Conservation (phyloP, 331 rosid genomes). For the Pyrus hybrid region DNA sequence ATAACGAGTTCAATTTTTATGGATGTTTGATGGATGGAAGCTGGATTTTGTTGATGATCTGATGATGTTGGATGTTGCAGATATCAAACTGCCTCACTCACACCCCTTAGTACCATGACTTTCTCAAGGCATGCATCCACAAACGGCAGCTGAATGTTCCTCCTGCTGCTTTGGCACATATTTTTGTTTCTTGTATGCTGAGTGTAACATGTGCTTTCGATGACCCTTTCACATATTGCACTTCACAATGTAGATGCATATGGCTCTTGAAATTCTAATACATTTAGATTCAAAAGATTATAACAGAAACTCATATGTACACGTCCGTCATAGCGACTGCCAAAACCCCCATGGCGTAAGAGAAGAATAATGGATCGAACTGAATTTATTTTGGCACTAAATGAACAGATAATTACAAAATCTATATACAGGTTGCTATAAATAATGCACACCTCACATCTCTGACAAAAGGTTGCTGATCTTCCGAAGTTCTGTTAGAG, state of each 20-base stretch:
- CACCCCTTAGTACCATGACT: slow-evolving; percentile 84
- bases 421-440: slow-evolving; percentile 38
- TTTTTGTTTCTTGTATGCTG: neutral
- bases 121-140: slow-evolving; percentile 75
- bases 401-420: slow-evolving; percentile 47
- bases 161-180: slow-evolving; percentile 76
- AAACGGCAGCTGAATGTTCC: slow-evolving; percentile 62
- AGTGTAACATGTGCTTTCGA: neutral
- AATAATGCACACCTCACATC: slow-evolving; percentile 54
- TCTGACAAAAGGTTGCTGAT: slow-evolving; percentile 83
- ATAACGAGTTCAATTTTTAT: too few species aligned
- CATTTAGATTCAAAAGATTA: slow-evolving; percentile 3
- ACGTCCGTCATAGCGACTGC: slow-evolving; percentile 26
- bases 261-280: neutral
- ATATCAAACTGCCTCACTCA: slow-evolving; percentile 88
- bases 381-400: slow-evolving; percentile 33
- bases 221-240: neutral
- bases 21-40: slow-evolving; percentile 1
- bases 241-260: neutral
- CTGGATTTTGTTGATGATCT: slow-evolving; percentile 12
- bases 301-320: slow-evolving; percentile 30
- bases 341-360: slow-evolving; percentile 23
- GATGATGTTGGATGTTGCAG: slow-evolving; percentile 38
- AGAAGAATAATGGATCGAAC: slow-evolving; percentile 13
- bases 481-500: slow-evolving; percentile 83